Evolutionary conservation across 176 grass and related monocot species (phyloP).

Genomic region (Otatea glauca): DNA sequence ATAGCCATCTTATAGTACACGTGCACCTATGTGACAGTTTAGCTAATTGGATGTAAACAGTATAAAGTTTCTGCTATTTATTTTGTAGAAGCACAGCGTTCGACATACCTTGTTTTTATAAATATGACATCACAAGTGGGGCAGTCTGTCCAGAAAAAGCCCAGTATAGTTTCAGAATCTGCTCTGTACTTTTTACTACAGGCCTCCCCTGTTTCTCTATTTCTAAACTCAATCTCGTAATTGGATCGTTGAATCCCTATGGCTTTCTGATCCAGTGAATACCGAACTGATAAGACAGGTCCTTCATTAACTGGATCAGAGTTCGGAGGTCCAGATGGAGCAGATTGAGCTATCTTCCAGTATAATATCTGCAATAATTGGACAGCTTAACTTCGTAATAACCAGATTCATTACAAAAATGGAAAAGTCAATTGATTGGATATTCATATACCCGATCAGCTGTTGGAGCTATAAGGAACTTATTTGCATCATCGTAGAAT

Average conservation of each 20-base stretch:
- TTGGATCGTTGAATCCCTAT: conserved; percentile 87
- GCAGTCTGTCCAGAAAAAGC: conserved; percentile 97
- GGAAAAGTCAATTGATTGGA: conserved; percentile 13
- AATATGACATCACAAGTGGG: conserved; percentile 91
- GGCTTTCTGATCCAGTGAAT: conserved; percentile 78
- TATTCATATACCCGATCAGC: conserved; percentile 71
- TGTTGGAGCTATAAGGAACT: conserved; percentile 86
- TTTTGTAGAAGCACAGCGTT: conserved; percentile 12
- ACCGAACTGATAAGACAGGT: conserved; percentile 80
- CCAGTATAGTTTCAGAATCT: conserved; percentile 89
- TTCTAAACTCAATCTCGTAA: conserved; percentile 79
- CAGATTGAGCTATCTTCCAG: conserved; percentile 71
- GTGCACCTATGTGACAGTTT: background rate
- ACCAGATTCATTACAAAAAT: background rate
- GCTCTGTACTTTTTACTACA: conserved; percentile 72
- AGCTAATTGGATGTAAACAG: conserved; percentile 14
- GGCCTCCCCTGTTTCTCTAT: conserved; percentile 74
- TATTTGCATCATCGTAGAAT: conserved; percentile 94
- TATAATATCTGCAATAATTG: conserved; percentile 75
- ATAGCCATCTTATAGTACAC: background rate
- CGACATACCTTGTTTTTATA: conserved; percentile 84
- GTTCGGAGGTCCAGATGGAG: conserved; percentile 71
- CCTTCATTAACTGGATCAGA: conserved; percentile 88
- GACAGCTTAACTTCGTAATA: conserved; percentile 23
- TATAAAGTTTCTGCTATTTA: conserved; percentile 32